phyloP scores from a whole-genome alignment of 768 basidiomycete genomes.

The Pluteus cervinus region DNA sequence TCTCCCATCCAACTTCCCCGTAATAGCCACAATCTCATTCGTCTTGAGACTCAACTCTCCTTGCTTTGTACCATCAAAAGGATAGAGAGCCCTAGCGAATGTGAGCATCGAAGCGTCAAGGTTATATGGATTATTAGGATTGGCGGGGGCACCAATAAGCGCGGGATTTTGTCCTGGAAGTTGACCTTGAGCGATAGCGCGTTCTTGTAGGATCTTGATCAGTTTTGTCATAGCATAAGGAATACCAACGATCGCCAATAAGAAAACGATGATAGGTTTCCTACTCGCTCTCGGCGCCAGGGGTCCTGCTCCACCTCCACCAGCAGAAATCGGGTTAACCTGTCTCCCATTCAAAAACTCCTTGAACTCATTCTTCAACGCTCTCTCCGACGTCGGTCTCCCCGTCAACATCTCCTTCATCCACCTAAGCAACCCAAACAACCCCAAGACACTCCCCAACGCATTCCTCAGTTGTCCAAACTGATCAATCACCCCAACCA shows the following conservation, averaged over 20 bases:
- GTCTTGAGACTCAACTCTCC: conserved; percentile 78
- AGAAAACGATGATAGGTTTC: conserved; percentile 90
- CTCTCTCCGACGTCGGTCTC: conserved; percentile 17
- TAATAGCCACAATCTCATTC: conserved; percentile 91
- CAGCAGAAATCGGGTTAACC: no score
- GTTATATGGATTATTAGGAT: conserved; percentile 11
- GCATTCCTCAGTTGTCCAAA: conserved; percentile 88
- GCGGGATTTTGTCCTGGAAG: conserved; percentile 42
- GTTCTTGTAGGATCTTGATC: conserved; percentile 67
- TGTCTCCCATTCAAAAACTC: conserved; percentile 68
- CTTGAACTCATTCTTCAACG: conserved; percentile 62
- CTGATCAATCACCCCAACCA: conserved; percentile 96
- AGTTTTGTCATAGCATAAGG: conserved; percentile 93
- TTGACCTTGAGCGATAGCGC: conserved; percentile 50
- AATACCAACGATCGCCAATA: conserved; percentile 88
- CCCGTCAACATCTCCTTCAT: conserved; percentile 60
- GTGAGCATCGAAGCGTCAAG: conserved; percentile 76
- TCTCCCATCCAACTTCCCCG: conserved; percentile 69
- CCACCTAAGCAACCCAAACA: conserved; percentile 90
- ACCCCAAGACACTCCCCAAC: conserved; percentile 85
- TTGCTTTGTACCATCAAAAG: conserved; percentile 68
- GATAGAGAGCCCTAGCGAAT: conserved; percentile 78
- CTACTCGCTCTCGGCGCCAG: conserved; percentile 61
- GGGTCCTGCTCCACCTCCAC: conserved; percentile 34
- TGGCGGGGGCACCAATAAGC: conserved; percentile 37